phyloP scores from a whole-genome alignment of 2,329 filamentous ascomycete genomes.

The Nemania diffusa region DNA sequence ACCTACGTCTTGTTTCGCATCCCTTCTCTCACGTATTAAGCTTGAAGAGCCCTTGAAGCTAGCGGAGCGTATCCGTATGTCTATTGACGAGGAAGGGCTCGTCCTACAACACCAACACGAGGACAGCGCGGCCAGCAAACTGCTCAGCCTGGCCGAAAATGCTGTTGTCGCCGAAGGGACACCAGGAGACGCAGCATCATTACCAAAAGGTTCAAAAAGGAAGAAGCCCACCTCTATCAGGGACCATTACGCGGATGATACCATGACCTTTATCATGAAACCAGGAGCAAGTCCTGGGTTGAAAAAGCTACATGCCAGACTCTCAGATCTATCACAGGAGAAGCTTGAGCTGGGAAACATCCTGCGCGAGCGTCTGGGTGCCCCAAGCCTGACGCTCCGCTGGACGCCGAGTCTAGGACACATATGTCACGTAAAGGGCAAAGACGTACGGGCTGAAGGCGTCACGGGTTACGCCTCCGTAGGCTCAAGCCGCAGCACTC shows the following conservation, averaged over 20 bases:
- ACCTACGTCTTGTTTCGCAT: slow-evolving; percentile 39
- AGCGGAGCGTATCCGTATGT: slow-evolving; percentile 74
- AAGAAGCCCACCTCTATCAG: slow-evolving; percentile 60
- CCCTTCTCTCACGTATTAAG: slow-evolving; percentile 63
- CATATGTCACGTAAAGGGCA: slow-evolving; percentile 89
- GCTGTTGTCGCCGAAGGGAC: slow-evolving; percentile 74
- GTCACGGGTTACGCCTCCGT: slow-evolving; percentile 57
- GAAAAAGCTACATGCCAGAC: slow-evolving; percentile 71
- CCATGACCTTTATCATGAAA: slow-evolving; percentile 72
- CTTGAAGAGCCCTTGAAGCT: slow-evolving; percentile 75
- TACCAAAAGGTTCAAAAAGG: slow-evolving; percentile 64
- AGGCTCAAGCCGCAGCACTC: slow-evolving; percentile 83
- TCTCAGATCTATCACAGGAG: slow-evolving; percentile 68
- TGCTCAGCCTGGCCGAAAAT: slow-evolving; percentile 78
- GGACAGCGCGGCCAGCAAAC: slow-evolving; percentile 74
- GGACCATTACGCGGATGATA: slow-evolving; percentile 68
- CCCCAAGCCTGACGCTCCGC: slow-evolving; percentile 77
- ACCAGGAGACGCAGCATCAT: slow-evolving; percentile 62
- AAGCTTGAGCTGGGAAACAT: slow-evolving; percentile 69
- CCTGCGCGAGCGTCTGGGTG: slow-evolving; percentile 70
- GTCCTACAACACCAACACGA: slow-evolving; percentile 80
- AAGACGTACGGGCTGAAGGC: slow-evolving; percentile 63
- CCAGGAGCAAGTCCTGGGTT: slow-evolving; percentile 74
- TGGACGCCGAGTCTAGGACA: slow-evolving; percentile 91
- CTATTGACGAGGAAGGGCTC: slow-evolving; percentile 95